Conservation (phyloP, 768 basidiomycete species). For the Terana coerulea region DNA sequence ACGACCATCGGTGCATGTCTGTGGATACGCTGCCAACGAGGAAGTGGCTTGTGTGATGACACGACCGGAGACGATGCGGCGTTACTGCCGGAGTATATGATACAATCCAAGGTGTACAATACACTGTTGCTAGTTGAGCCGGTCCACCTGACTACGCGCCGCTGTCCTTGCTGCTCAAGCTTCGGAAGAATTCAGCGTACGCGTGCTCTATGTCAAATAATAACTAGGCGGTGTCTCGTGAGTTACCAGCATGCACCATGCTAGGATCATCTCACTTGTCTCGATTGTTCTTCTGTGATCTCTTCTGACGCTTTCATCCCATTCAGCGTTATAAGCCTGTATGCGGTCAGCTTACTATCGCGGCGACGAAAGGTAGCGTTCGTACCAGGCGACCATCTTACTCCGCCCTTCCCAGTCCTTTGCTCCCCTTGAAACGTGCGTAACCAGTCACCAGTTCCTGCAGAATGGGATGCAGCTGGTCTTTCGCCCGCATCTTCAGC, state of each 20-base stretch:
- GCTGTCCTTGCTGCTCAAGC: conserved; percentile 47
- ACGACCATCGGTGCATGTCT: too few relatives aligned
- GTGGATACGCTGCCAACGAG: too few relatives aligned
- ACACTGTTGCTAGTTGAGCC: too few relatives aligned
- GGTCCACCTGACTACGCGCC: too few relatives aligned
- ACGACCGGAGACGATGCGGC: too few relatives aligned
- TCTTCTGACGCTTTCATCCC: conserved; percentile 97
- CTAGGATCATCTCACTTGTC: conserved; percentile 79
- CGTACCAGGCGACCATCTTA: conserved; percentile 89
- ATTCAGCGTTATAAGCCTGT: conserved; percentile 92
- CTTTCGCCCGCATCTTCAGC: conserved; percentile 90
- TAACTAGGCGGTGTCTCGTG: conserved; percentile 43
- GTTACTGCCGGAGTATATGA: too few relatives aligned
- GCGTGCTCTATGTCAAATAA: conserved; percentile 97
- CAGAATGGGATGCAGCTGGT: conserved; percentile 90
- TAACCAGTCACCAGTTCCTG: conserved; percentile 96
- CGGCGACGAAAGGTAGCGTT: conserved; percentile 1
- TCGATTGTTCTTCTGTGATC: conserved; percentile 89
- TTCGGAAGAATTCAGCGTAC: conserved; percentile 89
- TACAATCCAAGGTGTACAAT: too few relatives aligned
- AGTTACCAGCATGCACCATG: neutral
- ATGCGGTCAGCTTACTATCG: neutral
- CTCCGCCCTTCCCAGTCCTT: conserved; percentile 96
- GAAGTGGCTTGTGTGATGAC: too few relatives aligned
- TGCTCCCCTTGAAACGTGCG: conserved; percentile 90